Conservation (phyloP, 352 stramenopile genomes). For the Plasmopara muralis region DNA sequence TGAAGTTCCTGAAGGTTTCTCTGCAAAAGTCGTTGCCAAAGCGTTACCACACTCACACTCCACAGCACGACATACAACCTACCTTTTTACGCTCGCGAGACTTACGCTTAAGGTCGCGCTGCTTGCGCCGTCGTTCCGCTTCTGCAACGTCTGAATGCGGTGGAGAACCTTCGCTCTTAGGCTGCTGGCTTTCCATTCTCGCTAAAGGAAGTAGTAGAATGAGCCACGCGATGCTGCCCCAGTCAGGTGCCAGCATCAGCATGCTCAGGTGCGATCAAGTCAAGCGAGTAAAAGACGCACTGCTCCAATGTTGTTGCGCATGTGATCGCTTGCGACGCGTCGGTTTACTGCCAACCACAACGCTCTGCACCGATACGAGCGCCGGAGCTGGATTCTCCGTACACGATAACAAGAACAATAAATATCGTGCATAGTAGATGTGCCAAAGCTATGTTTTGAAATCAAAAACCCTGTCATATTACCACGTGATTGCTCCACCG, state of each 20-base stretch:
- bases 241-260: slow-evolving; percentile 8
- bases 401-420: slow-evolving; percentile 29
- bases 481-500: too few species aligned
- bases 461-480: too few species aligned
- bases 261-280: slow-evolving; percentile 23
- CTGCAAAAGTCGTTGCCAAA: slow-evolving; percentile 10
- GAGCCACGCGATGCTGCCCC: slow-evolving; percentile 13
- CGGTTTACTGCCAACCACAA: slow-evolving; percentile 25
- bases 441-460: slow-evolving; percentile 3
- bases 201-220: slow-evolving; percentile 25
- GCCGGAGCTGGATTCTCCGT: slow-evolving; percentile 23
- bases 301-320: slow-evolving; percentile 25
- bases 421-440: slow-evolving; percentile 16
- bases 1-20: slow-evolving; percentile 32
- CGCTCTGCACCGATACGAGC: slow-evolving; percentile 13
- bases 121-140: slow-evolving; percentile 33
- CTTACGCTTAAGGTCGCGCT: slow-evolving; percentile 41
- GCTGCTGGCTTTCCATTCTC: slow-evolving; percentile 22
- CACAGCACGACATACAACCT: background rate
- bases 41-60: background rate
- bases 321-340: slow-evolving; percentile 22
- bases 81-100: slow-evolving; percentile 42
- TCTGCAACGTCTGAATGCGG: slow-evolving; percentile 20
- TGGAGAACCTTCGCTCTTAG: slow-evolving; percentile 7
- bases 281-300: slow-evolving; percentile 27